Evolutionary conservation across 2,329 filamentous ascomycete species (phyloP).

Genomic region (Zymoseptoria tritici): DNA sequence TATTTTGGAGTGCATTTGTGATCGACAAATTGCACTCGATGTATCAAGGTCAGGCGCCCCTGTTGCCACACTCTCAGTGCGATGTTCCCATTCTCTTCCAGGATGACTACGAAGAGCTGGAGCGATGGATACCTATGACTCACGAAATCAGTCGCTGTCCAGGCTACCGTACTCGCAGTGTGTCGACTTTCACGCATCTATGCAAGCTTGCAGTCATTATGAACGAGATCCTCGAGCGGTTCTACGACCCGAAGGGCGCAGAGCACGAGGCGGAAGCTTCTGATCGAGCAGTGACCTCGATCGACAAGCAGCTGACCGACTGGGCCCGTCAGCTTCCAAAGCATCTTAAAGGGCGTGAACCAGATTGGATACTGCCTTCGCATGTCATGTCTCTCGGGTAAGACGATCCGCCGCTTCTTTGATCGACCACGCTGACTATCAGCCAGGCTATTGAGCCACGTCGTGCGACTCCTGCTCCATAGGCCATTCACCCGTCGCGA

Average conservation of each 20-base stretch:
- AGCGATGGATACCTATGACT: conserved; percentile 42
- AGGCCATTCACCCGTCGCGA: conserved; percentile 42
- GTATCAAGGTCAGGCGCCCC: conserved; percentile 46
- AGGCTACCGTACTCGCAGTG: conserved; percentile 6
- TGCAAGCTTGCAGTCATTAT: conserved; percentile 7
- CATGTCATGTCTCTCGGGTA: conserved; percentile 7
- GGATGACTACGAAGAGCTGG: conserved; percentile 47
- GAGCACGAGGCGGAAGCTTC: conserved; percentile 1
- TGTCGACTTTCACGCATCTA: conserved; percentile 7
- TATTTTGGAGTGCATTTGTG: conserved; percentile 41
- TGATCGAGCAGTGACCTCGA: background rate
- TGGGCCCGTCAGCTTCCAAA: conserved; percentile 2
- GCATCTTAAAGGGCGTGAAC: background rate
- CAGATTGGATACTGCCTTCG: conserved; percentile 2
- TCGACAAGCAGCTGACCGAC: conserved; percentile 3
- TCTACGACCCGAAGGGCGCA: background rate
- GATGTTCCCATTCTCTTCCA: conserved; percentile 43
- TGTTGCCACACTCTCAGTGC: conserved; percentile 39
- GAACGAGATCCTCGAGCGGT: conserved; percentile 7
- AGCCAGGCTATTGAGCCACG: conserved; percentile 41
- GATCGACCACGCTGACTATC: too few species aligned
- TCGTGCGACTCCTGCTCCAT: conserved; percentile 47
- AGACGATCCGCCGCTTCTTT: conserved; percentile 21
- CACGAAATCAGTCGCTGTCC: conserved; percentile 1
- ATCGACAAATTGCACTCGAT: conserved; percentile 49